Evolutionary conservation across 2,329 filamentous ascomycete genomes (phyloP).

Genomic region (Rosellinia necatrix): DNA sequence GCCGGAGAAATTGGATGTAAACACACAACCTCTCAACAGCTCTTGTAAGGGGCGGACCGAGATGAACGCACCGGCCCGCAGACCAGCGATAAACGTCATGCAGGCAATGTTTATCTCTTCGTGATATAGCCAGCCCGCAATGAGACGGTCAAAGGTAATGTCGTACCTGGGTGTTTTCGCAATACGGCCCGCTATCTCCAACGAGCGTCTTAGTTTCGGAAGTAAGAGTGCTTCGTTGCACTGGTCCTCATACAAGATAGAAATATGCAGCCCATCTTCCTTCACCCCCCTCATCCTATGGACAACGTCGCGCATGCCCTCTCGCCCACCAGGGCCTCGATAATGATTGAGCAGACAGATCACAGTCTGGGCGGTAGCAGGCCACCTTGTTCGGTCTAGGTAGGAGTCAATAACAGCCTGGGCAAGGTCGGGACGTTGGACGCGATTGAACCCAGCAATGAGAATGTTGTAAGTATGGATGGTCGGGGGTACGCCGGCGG

Average conservation of each 20-base stretch:
- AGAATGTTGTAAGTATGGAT: conserved; percentile 74
- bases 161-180: conserved; percentile 47
- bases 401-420: conserved; percentile 59
- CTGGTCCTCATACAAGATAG: conserved; percentile 40
- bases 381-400: conserved; percentile 48
- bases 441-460: conserved; percentile 65
- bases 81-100: conserved; percentile 37
- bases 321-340: conserved; percentile 46
- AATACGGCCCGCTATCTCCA: conserved; percentile 39
- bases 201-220: conserved; percentile 37
- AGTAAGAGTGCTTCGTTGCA: conserved; percentile 31
- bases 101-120: conserved; percentile 37
- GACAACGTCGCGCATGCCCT: conserved; percentile 51
- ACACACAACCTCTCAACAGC: conserved; percentile 35
- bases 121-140: conserved; percentile 55
- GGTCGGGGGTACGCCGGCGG: conserved; percentile 64
- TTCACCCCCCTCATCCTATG: conserved; percentile 50
- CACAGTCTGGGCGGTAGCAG: conserved; percentile 54
- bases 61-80: conserved; percentile 32
- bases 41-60: conserved; percentile 34
- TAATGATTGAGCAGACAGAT: conserved; percentile 58
- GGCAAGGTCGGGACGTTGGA: conserved; percentile 54
- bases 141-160: conserved; percentile 50
- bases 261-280: conserved; percentile 38
- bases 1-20: conserved; percentile 27